Percentiles rank a stretch among this genome's conserved stretches.
phyloP scores from a whole-genome alignment of 768 basidiomycete species.

The Filobasidium wieringae region DNA sequence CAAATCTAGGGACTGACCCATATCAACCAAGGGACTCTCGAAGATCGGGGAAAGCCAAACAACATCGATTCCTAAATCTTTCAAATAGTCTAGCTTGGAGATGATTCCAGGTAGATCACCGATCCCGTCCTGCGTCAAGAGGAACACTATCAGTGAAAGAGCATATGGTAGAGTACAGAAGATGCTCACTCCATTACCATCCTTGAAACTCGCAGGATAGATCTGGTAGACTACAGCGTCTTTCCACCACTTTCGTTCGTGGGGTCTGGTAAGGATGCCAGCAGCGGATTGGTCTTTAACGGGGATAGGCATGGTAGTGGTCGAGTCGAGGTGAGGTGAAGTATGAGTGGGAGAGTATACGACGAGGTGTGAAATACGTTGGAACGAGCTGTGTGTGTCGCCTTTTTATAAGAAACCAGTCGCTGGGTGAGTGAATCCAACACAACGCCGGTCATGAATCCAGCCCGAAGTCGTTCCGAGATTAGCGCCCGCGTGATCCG shows the following conservation, averaged over 20 bases:
- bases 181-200: constrained; percentile 1
- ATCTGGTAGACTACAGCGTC: constrained; percentile 1
- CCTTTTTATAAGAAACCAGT: too few relatives aligned
- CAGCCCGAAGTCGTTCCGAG: too few relatives aligned
- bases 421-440: too few relatives aligned
- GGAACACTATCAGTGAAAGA: neutral
- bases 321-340: too few relatives aligned
- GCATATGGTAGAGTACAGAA: neutral
- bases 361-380: too few relatives aligned
- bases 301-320: neutral
- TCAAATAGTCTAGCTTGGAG: constrained; percentile 56
- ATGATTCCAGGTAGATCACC: constrained; percentile 60
- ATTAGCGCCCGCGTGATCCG: too few relatives aligned
- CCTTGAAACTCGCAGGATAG: neutral
- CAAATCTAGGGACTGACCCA: constrained; percentile 48
- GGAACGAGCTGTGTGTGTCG: too few relatives aligned
- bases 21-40: constrained; percentile 55
- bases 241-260: constrained; percentile 3
- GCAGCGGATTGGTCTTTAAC: neutral
- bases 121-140: constrained; percentile 1
- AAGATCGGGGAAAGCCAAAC: constrained; percentile 66
- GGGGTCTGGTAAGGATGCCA: neutral
- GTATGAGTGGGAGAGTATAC: too few relatives aligned
- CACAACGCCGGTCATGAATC: too few relatives aligned
- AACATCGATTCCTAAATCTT: constrained; percentile 55